Base-by-base conservation (phyloP, 495 filamentous ascomycete genomes). In the Physcia stellaris region DNA sequence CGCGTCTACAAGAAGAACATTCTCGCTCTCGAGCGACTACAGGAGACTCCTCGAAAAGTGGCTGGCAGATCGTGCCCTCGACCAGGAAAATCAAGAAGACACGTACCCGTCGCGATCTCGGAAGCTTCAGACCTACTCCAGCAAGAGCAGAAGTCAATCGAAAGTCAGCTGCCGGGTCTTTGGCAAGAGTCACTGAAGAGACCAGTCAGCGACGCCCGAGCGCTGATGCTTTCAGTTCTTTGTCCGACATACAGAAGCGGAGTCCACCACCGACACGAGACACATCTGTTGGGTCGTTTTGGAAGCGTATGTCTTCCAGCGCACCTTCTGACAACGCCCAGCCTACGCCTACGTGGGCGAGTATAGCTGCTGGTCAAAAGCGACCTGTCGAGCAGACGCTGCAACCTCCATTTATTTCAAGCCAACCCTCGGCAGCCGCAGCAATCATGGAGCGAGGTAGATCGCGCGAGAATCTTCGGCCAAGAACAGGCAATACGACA, bases 11-110 rank as follows among this genome's bases (percentile, higher is more conserved):
- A 24, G 37, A 40, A 26, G 45, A 15, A 22, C 28, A 60, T 15
- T n/a, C n/a, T n/a, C n/a, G n/a, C n/a, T n/a, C n/a, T n/a, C n/a
- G n/a, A n/a, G n/a, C n/a, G n/a, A n/a, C n/a, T n/a, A n/a, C n/a
- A n/a, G n/a, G n/a, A n/a, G n/a, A n/a, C n/a, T n/a, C n/a, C n/a
- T n/a, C n/a, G n/a, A 44, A 61, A 0, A 38, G 51, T 16, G 56
- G 50, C 2, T 70, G 65, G 67, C 51, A 66, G 13, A 22, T 60
- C 5, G 62, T 66, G 15, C 48, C 56, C 2, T 51, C 55, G 11
- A 41, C 45, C 2, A 37, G 50, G 21, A 61, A 35, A 17, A 32
- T 36, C 11, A 42, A 26, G 26, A 50, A 49, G 22, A 42, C 47
- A 6, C 51, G 45, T 34, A 46, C 53, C 15, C 50, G 49, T 18